Conservation (phyloP, 257 asterid genomes). For the Solanum arcanum region DNA sequence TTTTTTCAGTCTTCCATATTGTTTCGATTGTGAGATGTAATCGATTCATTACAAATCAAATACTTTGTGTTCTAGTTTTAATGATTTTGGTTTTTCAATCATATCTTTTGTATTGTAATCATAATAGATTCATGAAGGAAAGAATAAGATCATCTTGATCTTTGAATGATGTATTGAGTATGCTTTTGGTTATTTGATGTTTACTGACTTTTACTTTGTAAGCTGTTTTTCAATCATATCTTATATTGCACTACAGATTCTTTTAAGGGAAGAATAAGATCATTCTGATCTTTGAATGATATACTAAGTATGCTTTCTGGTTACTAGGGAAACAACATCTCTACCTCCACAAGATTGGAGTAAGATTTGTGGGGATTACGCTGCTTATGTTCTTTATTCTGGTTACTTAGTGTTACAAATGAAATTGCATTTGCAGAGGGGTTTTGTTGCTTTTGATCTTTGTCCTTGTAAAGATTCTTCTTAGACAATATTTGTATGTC, state of each 20-base stretch:
- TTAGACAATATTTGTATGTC: not conserved
- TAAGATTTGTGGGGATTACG: not conserved
- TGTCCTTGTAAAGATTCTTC: no score
- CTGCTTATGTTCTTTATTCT: not conserved
- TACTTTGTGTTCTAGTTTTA: not conserved
- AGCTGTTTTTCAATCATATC: not conserved
- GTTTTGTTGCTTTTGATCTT: not conserved
- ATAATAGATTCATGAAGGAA: not conserved
- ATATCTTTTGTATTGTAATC: not conserved
- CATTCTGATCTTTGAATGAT: not conserved
- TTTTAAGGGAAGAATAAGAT: not conserved
- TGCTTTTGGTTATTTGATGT: not conserved
- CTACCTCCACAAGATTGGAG: not conserved
- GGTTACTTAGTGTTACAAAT: not conserved
- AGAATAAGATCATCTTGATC: not conserved
- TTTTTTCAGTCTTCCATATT: not conserved
- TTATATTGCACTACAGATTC: not conserved
- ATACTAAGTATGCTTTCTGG: not conserved
- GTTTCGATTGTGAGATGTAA: not conserved
- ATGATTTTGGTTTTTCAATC: not conserved
- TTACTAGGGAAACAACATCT: not conserved
- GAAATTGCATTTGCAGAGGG: not conserved
- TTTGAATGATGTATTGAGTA: not conserved
- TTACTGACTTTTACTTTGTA: not conserved
- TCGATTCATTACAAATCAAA: not conserved